Evolutionary conservation across 441 rosid species (phyloP).

Genomic region (Populus hybrid): DNA sequence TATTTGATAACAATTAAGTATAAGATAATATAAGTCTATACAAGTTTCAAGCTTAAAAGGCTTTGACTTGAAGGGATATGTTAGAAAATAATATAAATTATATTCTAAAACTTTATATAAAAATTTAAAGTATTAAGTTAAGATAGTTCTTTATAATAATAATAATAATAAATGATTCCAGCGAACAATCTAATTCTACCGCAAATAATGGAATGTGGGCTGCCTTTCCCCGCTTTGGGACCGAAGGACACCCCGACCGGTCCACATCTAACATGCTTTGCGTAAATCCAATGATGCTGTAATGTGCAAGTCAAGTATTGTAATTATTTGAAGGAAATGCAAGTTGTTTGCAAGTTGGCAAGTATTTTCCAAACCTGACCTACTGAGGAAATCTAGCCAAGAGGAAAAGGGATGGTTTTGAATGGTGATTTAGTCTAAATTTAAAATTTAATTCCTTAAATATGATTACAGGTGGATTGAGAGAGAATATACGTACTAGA

Average conservation of each 20-base stretch:
- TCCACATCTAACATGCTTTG: background rate
- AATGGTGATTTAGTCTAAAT: background rate
- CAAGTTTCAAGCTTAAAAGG: too few species aligned
- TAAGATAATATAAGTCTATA: too few species aligned
- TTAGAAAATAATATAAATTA: too few species aligned
- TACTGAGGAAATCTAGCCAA: too few species aligned
- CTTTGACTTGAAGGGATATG: too few species aligned
- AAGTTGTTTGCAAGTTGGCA: background rate
- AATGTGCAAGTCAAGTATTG: background rate
- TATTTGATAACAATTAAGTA: too few species aligned
- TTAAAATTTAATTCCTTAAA: background rate
- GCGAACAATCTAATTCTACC: background rate
- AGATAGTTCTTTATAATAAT: too few species aligned
- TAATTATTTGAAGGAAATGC: background rate
- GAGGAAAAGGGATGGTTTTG: background rate
- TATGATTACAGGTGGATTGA: background rate
- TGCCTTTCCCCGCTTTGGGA: background rate
- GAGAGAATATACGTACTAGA: slow-evolving; percentile 33
- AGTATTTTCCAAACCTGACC: too few species aligned
- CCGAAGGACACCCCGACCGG: background rate
- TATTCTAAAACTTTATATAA: too few species aligned
- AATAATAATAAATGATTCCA: background rate
- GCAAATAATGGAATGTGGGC: background rate
- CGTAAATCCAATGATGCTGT: background rate
- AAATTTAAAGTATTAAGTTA: too few species aligned